Base-by-base conservation (phyloP, 2,329 filamentous ascomycete species). In the Paraphoma sp. region DNA sequence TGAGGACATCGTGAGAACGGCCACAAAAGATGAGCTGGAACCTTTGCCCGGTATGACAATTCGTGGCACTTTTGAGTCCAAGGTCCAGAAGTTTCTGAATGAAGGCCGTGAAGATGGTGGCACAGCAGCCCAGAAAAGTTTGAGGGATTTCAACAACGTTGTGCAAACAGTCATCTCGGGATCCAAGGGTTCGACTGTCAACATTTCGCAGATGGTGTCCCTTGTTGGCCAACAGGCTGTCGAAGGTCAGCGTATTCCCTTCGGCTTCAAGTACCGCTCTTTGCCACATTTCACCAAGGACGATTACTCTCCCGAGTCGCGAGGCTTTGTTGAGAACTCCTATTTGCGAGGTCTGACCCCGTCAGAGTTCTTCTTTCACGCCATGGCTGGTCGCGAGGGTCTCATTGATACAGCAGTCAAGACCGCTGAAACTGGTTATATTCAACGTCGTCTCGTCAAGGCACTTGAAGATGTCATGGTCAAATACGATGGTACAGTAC, bases 381-480 rank as follows among this genome's bases (percentile, higher is more conserved):
- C 95, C 74, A 99, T 99, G 95, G 95, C 95, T 84, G 95, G 95
- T 92, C 89, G 95, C 83, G 95, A 99, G 81, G 95, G 95, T 96
- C 85, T 99, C 53, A 99, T 99, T 69, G 95, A 99, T 85, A 99
- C 95, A 50, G 95, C 95, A 65, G 96, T 99, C 80, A 99, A 99
- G 86, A 99, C 95, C 64, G 95, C 95, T 17, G 96, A 99, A 79
- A 99, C 96, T 55, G 95, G 95, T 80, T 99, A 99, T 77, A 99
- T 99, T 64, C 96, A 99, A 79, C 92, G 95, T 80, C 93, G 96
- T 83, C 86, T 99, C 45, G 95, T 99, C 72, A 99, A 99, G 80
- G 96, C 96, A 10, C 86, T 99, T 3, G 95, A 99, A 84, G 95
- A 99, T 77, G 90, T 98, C 51, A 97, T 94, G 82, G 93, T 94